Evolutionary conservation across 1,139 yeast species (phyloP).

Genomic region (Taiozyma sp.): DNA sequence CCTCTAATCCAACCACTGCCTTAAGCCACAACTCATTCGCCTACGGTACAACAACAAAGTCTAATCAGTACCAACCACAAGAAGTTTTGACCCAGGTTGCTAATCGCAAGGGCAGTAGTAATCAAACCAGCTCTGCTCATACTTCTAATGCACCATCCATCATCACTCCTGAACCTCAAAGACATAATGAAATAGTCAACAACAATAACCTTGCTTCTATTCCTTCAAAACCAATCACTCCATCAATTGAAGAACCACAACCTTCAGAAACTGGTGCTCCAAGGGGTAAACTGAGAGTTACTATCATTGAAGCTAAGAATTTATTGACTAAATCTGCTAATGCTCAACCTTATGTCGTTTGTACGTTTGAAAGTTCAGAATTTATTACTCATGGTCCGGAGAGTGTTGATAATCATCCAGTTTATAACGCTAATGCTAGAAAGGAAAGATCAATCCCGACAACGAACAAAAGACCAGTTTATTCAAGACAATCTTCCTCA

Average conservation of each 20-base stretch:
- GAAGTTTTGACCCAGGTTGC: constrained; percentile 28
- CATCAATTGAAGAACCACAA: constrained; percentile 1
- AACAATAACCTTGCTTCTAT: background rate
- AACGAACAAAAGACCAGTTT: constrained; percentile 39
- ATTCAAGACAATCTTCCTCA: constrained; percentile 64
- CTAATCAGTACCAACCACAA: constrained; percentile 28
- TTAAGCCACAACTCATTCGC: constrained; percentile 57
- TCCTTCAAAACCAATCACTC: constrained; percentile 9
- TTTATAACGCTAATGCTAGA: constrained; percentile 15
- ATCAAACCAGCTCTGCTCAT: constrained; percentile 12
- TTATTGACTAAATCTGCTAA: constrained; percentile 47
- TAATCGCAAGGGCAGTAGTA: constrained; percentile 13
- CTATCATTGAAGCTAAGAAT: constrained; percentile 74
- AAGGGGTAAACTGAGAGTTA: constrained; percentile 78
- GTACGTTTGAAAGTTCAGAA: constrained; percentile 91
- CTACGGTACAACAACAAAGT: constrained; percentile 64
- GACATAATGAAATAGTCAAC: background rate
- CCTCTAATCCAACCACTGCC: constrained; percentile 63
- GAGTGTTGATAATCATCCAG: constrained; percentile 41
- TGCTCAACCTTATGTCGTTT: constrained; percentile 85
- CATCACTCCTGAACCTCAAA: constrained; percentile 6
- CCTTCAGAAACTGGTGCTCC: constrained; percentile 9
- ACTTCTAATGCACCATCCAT: constrained; percentile 7
- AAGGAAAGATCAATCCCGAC: constrained; percentile 19
- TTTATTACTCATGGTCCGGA: constrained; percentile 82